These are phyloP conservation scores for Stentor coeruleus DNA, from an alignment of 73 alveolate genomes.

Conservation along the genomic window DNA sequence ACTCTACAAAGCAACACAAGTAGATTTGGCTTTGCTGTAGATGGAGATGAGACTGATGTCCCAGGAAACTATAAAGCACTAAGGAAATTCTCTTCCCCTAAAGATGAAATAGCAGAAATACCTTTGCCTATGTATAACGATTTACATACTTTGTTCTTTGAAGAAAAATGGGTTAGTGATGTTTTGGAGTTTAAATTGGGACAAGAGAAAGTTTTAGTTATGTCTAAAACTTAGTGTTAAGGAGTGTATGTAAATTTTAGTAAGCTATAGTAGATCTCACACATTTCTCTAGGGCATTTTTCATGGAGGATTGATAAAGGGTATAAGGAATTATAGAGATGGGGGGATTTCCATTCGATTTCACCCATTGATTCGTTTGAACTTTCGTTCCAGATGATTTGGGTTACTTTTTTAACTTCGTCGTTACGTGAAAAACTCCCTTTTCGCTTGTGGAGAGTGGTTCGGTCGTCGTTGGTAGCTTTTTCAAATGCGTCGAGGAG, in stretches of 20 bases:
- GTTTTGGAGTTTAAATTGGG: not conserved
- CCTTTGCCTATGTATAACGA: not conserved
- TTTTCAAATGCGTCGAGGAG: not conserved
- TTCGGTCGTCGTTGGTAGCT: not conserved
- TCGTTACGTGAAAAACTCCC: constrained; percentile 12
- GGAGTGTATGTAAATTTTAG: constrained; percentile 7
- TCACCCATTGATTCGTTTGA: constrained; percentile 1
- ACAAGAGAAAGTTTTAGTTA: not conserved
- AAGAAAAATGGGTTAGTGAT: not conserved
- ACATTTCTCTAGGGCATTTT: constrained; percentile 7
- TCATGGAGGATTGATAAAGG: not conserved
- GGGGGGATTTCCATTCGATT: constrained; percentile 12
- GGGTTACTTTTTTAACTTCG: not conserved
- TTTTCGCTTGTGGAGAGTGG: not conserved
- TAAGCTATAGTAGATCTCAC: not conserved
- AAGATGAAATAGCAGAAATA: not conserved
- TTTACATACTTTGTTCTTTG: not conserved
- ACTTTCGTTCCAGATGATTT: not conserved
- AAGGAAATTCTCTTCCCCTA: not conserved
- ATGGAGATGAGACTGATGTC: not conserved
- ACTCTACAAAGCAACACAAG: not conserved
- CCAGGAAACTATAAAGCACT: not conserved
- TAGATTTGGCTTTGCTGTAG: not conserved
- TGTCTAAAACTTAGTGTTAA: not conserved
- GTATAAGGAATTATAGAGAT: not conserved